Evolutionary conservation across 768 basidiomycete species (phyloP), one percentile per base, ranked within the genome.

Genomic region (Amanita rubescens): DNA sequence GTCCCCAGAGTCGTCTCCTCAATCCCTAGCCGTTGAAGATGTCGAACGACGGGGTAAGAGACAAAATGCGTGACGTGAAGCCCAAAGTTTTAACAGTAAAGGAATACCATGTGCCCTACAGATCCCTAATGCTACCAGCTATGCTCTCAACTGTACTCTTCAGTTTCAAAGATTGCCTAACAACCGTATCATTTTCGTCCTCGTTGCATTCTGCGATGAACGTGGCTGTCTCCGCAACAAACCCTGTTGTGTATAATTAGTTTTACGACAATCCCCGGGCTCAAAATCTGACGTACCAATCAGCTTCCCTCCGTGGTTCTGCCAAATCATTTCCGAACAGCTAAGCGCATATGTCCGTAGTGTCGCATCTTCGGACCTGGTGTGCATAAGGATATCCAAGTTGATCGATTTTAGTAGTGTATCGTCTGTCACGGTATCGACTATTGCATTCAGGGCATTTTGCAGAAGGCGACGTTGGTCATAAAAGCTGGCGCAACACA

Each of bases 201-300:
- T 93, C 90, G 3, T 82, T 80, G 62, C 84, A 88, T 66, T 95
- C 94, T 3, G 83, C 82, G 51, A 95, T 84, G 70, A 95, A 93
- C 24, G 88, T 85, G 15, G 87, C 75, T 25, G 91, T 87, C 65
- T 95, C 94, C 9, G 82, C 73, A 14, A 79, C 83, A 60, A 90
- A 87, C 10, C 85, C 90, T 90, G 59, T 30, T 55, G 7, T 32
- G 27, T 9, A 32, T 12, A n/a, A 14, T 47, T 25, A 32, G 25
- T 33, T 4, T 44, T 30, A 3, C 5, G 27, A 3, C 27, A 47
- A 10, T 14, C 11, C 11, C 24, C 9, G 37, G n/a, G n/a, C n/a
- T n/a, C 22, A 19, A 25, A 37, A 20, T 50, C 14, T 50, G 19
- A 49, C 54, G 34, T 58, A 87, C 89, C 84, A 24, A 85, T 70